Base-by-base conservation (phyloP, 345 rosid species). In the Laguncularia racemosa region DNA sequence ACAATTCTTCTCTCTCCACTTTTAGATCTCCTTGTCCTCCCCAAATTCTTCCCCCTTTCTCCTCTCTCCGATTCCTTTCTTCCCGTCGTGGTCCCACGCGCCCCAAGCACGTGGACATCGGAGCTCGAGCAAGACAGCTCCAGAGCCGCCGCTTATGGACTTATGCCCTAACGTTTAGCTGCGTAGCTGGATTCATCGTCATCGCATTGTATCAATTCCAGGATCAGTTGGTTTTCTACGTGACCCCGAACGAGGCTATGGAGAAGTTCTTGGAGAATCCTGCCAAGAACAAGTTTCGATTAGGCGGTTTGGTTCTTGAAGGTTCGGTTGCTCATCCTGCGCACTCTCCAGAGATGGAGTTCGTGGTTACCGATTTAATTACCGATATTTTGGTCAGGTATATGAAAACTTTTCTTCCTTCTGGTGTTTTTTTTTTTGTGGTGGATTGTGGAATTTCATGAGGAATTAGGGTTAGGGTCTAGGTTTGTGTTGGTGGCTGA, bases 61-160 rank as follows among this genome's bases (percentile, higher is more conserved):
- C 73, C 19, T 58, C 71, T 19, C 60, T 72, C 43, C 90, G 95
- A 9, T 80, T 81, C 62, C 48, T 85, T 75, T 89, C 97, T 56
- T 70, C 70, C 59, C 80, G 91, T 16, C 89, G 95, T 51, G 50
- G 46, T 21, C 95, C 97, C 4, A 43, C 68, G 26, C 80, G 88
- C 2, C 60, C 85, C 4, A 87, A 87, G 54, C 66, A 72, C 19
- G 72, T 89, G 3, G 99, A 93, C 65, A 85, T 89, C 55, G 96
- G 88, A 14, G 83, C 88, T 15, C 77, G 80, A 38, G 96, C 99
- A 14, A 86, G 99, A 28, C 96, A 87, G 74, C 83, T 89, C 68
- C 97, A 93, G 77, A 79, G 75, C 59, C 95, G 95, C 56, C 91
- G 99, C 16, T 74, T 93, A 13, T 87, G 97, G 96, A 79, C 95